Base-by-base conservation (phyloP, 1,139 yeast species). In the Chernovozyma sophiae-reginae region DNA sequence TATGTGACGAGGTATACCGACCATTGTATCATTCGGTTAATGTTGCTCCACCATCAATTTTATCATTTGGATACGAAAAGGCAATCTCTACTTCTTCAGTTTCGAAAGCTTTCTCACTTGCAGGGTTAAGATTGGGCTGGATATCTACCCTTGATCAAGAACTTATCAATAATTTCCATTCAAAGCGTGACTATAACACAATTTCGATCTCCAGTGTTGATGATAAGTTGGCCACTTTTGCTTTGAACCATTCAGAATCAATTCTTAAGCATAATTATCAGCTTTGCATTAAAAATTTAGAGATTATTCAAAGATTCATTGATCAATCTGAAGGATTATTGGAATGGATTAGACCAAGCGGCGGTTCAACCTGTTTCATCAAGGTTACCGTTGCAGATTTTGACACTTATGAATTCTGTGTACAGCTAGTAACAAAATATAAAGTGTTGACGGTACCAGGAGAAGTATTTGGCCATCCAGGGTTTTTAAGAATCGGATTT, bases 61-160 rank as follows among this genome's bases (percentile, higher is more conserved):
- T 71, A 4, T 60, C 66, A 22, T 55, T 74, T 27, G 64, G 62
- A 4, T 73, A 74, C 43, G 62, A 61, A 1, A 65, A 63, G 40
- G 68, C 75, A 3, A 60, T 76, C 29, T 64, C 73, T 8, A 73
- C 81, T 0, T 66, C 76, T 4, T 72, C 79, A 3, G 68, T 69
- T 55, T 74, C 81, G 23, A 77, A 77, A 48, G 77, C 80, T 2
- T 76, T 68, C 47, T 65, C 80, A 0, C 54, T 74, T 38, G 81
- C 82, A 4, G 81, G 81, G 2, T 52, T 76, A 22, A 56, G 82
- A 33, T 39, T 75, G 24, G 81, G 82, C 5, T 77, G 82, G 81
- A 54, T 76, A 11, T 72, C 65, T 2, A 49, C 72, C 7, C 55
- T 57, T 25, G 61, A 70, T 44, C 42, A 43, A 18, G 35, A 38